Evolutionary conservation across 2,329 filamentous ascomycete species (phyloP).

Genomic region (Colletotrichum aenigma): DNA sequence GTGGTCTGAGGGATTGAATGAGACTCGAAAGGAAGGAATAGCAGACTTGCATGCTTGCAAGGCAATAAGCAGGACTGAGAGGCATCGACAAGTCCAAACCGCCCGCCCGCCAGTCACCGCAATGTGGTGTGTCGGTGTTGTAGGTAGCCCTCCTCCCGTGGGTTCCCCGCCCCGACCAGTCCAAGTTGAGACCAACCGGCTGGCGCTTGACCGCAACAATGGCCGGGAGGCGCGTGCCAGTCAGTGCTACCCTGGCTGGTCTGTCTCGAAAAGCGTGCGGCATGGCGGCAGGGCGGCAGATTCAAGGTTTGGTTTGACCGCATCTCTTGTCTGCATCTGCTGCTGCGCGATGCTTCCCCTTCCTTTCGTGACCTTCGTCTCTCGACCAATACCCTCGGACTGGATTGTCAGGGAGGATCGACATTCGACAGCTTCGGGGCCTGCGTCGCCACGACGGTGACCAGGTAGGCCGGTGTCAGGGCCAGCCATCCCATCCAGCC

Average conservation of each 20-base stretch:
- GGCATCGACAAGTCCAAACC: background rate
- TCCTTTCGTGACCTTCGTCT: background rate
- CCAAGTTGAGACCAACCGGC: slow-evolving; percentile 18
- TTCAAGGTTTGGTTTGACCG: slow-evolving; percentile 10
- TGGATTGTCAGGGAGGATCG: slow-evolving; percentile 19
- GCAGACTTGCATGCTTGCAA: background rate
- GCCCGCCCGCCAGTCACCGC: slow-evolving; percentile 1
- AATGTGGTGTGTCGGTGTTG: background rate
- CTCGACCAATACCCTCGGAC: slow-evolving; percentile 10
- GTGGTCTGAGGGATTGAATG: background rate
- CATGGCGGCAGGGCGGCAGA: slow-evolving; percentile 5
- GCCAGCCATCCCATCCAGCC: background rate
- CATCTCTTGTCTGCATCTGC: background rate
- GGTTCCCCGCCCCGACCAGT: slow-evolving; percentile 18
- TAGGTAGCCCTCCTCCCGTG: background rate
- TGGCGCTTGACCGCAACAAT: slow-evolving; percentile 21
- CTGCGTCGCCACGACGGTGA: background rate
- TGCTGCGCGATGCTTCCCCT: background rate
- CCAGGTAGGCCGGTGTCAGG: background rate
- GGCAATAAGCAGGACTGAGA: background rate
- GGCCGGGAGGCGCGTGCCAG: slow-evolving; percentile 18
- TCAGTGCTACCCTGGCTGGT: background rate
- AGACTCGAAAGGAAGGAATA: background rate
- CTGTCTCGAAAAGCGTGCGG: background rate
- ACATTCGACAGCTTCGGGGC: slow-evolving; percentile 3